Base-by-base conservation (phyloP, 2,329 filamentous ascomycete species). In the Curvularia sp. region DNA sequence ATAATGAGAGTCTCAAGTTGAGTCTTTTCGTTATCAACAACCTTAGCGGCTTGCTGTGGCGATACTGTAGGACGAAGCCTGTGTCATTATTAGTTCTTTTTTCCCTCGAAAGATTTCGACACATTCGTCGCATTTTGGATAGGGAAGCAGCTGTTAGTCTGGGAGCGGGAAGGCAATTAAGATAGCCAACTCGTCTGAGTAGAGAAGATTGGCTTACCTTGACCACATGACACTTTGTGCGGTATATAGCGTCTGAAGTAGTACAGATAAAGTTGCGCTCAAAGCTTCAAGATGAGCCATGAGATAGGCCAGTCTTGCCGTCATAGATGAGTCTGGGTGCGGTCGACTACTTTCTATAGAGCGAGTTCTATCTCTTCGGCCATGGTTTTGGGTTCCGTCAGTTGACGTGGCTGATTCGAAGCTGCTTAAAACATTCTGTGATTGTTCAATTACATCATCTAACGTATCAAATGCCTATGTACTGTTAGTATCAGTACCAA, bases 141-240 rank as follows among this genome's bases (percentile, higher is more conserved):
- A 13, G 25, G 23, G n/a, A 18, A 18, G 42, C 7, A 30, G 2
- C n/a, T 19, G 15, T 5, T 30, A 9, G 25, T 30, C 8, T 19
- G 8, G 5, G 15, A 27, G 1, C 3, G 3, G 18, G 8, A 8
- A n/a, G 5, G 13, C 7, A 25, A 25, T 10, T 8, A n/a, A 15
- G 7, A 9, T n/a, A 10, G 2, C 2, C 3, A 28, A 19, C 1
- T 19, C n/a, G 1, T 30, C n/a, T 32, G 2, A 36, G 25, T 15
- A n/a, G 13, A 28, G 48, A 18, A 13, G 13, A 28, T 45, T 28
- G 30, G 53, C 73, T 65, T 68, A 78, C 77, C 68, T 74, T 39
- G 76, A 70, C 74, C 75, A 78, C 52, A 73, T 73, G 19, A 77
- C 73, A 34, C 72, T 73, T 54, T 77, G 75, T 12, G 73, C 76